phyloP scores from a whole-genome alignment of 306 rosid genomes.

The Vigna angularis region DNA sequence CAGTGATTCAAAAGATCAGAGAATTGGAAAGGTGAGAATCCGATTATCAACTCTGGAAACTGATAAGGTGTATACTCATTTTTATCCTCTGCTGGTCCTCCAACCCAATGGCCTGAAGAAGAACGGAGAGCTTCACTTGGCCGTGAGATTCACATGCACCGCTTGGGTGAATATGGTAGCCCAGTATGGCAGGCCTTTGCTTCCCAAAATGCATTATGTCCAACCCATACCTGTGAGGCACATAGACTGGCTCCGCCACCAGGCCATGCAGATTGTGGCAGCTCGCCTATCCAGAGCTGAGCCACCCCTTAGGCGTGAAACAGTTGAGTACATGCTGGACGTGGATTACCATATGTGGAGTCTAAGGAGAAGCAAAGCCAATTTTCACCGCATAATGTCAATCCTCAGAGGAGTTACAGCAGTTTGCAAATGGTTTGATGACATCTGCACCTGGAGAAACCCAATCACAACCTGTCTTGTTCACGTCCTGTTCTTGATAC shows the following conservation, averaged over 20 bases:
- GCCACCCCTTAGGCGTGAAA: constrained; percentile 89
- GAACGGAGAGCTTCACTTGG: constrained; percentile 94
- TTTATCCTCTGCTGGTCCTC: constrained; percentile 83
- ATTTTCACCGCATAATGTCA: constrained; percentile 78
- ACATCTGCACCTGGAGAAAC: constrained; percentile 89
- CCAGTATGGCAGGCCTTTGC: constrained; percentile 81
- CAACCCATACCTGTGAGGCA: constrained; percentile 78
- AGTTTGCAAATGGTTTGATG: constrained; percentile 71
- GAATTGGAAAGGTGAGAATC: constrained; percentile 92
- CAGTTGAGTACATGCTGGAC: constrained; percentile 92
- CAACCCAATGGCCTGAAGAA: constrained; percentile 72
- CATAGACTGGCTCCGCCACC: constrained; percentile 81
- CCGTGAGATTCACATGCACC: constrained; percentile 85
- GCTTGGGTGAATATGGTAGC: constrained; percentile 88
- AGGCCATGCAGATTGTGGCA: constrained; percentile 91
- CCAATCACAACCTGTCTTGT: constrained; percentile 85
- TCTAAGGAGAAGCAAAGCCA: constrained; percentile 91
- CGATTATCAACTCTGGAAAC: constrained; percentile 88
- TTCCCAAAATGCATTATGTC: constrained; percentile 93
- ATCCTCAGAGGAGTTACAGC: constrained; percentile 65
- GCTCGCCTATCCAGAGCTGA: constrained; percentile 71
- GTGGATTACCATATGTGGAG: constrained; percentile 90
- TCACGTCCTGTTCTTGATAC: constrained; percentile 76
- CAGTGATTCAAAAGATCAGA: constrained; percentile 66
- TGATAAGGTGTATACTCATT: constrained; percentile 81